These are phyloP conservation scores for Aureobasidium sp. DNA, from an alignment of 2,329 filamentous ascomycete genomes.

Conservation along the genomic window DNA sequence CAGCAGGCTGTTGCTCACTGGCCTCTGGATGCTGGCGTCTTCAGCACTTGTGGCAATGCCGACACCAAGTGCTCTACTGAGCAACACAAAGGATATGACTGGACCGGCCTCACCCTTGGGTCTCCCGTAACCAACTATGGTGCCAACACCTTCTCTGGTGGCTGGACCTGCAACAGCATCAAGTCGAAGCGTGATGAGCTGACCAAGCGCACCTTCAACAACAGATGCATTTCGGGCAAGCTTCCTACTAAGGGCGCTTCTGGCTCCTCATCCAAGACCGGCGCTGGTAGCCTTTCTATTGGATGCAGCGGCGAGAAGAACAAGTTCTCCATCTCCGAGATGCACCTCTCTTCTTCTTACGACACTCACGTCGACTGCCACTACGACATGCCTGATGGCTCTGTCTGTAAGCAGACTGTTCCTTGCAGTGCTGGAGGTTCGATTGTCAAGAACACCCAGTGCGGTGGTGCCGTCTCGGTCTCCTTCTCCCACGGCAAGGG, in stretches of 20 bases:
- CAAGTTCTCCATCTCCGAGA: constrained; percentile 65
- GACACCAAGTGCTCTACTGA: constrained; percentile 69
- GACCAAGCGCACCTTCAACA: constrained; percentile 38
- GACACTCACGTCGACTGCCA: constrained; percentile 77
- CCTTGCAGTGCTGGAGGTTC: constrained; percentile 62
- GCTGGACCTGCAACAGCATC: constrained; percentile 61
- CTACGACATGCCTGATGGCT: constrained; percentile 79
- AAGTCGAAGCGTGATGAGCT: constrained; percentile 53
- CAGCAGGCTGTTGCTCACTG: constrained; percentile 46
- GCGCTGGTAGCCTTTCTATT: constrained; percentile 54
- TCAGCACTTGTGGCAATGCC: constrained; percentile 62
- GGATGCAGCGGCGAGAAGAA: constrained; percentile 43
- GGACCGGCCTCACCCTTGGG: constrained; percentile 45
- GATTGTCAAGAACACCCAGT: constrained; percentile 75
- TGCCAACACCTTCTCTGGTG: constrained; percentile 67
- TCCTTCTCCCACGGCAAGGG: constrained; percentile 56
- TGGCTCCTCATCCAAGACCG: constrained; percentile 22
- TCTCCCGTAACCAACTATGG: constrained; percentile 55
- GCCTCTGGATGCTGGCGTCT: constrained; percentile 46
- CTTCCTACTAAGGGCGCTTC: constrained; percentile 29
- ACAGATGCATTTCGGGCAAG: constrained; percentile 37
- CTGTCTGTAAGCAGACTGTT: constrained; percentile 70
- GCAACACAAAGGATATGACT: constrained; percentile 65
- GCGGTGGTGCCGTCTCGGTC: constrained; percentile 81
- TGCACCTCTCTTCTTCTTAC: constrained; percentile 67